A percentile compares a stretch with the other conserved stretches of the same genome.
These are phyloP conservation scores for Eucommia ulmoides DNA, from an alignment of 257 asterid genomes.

Conservation along the genomic window DNA sequence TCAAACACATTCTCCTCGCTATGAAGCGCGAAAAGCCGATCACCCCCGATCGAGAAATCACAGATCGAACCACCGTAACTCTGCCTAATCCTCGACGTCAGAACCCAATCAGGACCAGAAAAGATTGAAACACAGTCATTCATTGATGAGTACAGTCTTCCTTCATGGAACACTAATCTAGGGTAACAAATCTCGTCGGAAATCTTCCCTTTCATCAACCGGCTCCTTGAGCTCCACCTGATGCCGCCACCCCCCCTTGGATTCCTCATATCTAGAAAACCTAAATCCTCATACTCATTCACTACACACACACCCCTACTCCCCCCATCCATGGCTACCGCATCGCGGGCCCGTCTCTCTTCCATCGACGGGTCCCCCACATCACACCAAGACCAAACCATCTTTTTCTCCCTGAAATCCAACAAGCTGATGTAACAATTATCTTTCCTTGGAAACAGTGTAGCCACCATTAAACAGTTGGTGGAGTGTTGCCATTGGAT, in stretches of 20 bases:
- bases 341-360: constrained; percentile 78
- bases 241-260: constrained; percentile 39
- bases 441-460: constrained; percentile 82
- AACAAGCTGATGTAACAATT: constrained; percentile 76
- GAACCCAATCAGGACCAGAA: constrained; percentile 76
- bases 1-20: constrained; percentile 89
- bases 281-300: constrained; percentile 83
- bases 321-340: constrained; percentile 72
- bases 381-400: constrained; percentile 93
- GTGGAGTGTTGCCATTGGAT: constrained; percentile 66
- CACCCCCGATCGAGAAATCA: constrained; percentile 85
- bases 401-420: constrained; percentile 68
- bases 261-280: constrained; percentile 77
- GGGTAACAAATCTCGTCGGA: constrained; percentile 84
- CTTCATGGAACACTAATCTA: constrained; percentile 64
- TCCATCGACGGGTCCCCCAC: constrained; percentile 33
- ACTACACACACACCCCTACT: constrained; percentile 68
- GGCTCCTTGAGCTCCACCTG: constrained; percentile 89
- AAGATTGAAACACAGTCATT: constrained; percentile 73
- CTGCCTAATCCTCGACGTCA: constrained; percentile 59
- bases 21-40: constrained; percentile 69
- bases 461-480: constrained; percentile 67
- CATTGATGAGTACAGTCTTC: constrained; percentile 81
- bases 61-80: constrained; percentile 83
- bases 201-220: constrained; percentile 78